Evolutionary conservation across 2,329 filamentous ascomycete species (phyloP).

Genomic region (Trichoderma cornu-damae): DNA sequence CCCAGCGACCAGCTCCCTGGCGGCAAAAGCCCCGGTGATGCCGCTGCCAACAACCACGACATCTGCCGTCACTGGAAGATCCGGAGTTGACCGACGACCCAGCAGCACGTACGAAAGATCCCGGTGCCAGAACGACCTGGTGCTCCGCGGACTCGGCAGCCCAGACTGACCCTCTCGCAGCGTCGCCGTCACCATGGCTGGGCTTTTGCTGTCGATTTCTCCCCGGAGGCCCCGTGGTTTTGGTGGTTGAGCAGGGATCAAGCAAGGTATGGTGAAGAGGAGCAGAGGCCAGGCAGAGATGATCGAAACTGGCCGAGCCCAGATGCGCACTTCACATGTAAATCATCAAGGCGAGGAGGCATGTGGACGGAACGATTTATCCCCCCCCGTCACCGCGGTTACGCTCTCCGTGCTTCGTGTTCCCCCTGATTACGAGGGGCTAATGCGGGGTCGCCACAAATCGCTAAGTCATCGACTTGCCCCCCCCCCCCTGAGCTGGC

Average conservation of each 20-base stretch:
- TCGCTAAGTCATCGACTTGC: no score
- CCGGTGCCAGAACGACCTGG: slow-evolving; percentile 68
- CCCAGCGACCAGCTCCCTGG: slow-evolving; percentile 53
- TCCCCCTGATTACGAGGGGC: background rate
- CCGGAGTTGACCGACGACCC: slow-evolving; percentile 61
- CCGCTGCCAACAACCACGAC: slow-evolving; percentile 70
- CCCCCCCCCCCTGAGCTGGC: no score
- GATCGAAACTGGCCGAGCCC: background rate
- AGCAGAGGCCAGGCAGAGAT: background rate
- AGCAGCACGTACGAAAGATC: slow-evolving; percentile 59
- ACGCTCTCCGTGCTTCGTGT: no score
- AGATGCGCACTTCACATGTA: background rate
- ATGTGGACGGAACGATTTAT: no score
- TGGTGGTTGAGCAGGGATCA: background rate
- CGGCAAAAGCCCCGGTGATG: slow-evolving; percentile 69
- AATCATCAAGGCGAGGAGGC: no score
- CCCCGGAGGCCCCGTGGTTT: no score
- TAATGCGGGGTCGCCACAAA: background rate
- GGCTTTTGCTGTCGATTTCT: background rate
- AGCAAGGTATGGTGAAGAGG: background rate
- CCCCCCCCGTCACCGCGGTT: no score
- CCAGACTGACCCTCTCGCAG: slow-evolving; percentile 40
- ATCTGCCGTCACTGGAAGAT: slow-evolving; percentile 59
- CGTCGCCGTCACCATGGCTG: slow-evolving; percentile 32
- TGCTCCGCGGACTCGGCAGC: slow-evolving; percentile 57